These are phyloP conservation scores for Litchi chinensis DNA, from an alignment of 345 rosid species.

Conservation along the genomic window DNA sequence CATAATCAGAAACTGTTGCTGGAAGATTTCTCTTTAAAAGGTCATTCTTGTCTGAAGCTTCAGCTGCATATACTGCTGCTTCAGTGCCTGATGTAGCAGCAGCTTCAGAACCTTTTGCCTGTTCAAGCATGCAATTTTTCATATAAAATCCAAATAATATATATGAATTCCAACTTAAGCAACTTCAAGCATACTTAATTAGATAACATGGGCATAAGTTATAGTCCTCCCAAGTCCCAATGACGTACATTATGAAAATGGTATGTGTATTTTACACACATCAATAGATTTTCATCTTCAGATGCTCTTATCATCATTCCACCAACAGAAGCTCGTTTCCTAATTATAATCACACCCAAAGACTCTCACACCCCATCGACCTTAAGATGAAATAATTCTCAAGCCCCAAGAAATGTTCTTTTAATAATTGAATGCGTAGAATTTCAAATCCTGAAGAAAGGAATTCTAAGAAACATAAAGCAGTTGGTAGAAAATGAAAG, in stretches of 20 bases:
- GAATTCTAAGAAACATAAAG: background rate
- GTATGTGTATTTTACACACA: background rate
- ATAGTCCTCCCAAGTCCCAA: background rate
- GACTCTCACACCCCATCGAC: background rate
- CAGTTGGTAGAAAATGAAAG: background rate
- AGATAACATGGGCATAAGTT: slow-evolving; percentile 4
- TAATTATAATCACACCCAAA: background rate
- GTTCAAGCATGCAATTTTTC: slow-evolving; percentile 26
- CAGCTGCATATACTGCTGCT: slow-evolving; percentile 92
- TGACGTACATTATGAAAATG: background rate
- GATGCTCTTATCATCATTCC: background rate
- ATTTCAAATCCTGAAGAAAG: slow-evolving; percentile 2
- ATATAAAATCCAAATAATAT: background rate
- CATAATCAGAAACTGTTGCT: slow-evolving; percentile 77
- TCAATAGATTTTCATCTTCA: background rate
- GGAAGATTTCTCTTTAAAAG: slow-evolving; percentile 82
- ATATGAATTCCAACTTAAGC: background rate
- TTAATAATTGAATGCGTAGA: background rate
- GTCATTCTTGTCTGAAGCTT: slow-evolving; percentile 89
- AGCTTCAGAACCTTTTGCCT: slow-evolving; percentile 95
- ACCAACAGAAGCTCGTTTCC: background rate
- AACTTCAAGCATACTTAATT: slow-evolving; percentile 9
- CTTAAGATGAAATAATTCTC: background rate
- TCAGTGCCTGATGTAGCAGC: slow-evolving; percentile 81
- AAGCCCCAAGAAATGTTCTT: background rate